phyloP scores from a whole-genome alignment of 176 grass and related monocot species.

The Typha latifolia region DNA sequence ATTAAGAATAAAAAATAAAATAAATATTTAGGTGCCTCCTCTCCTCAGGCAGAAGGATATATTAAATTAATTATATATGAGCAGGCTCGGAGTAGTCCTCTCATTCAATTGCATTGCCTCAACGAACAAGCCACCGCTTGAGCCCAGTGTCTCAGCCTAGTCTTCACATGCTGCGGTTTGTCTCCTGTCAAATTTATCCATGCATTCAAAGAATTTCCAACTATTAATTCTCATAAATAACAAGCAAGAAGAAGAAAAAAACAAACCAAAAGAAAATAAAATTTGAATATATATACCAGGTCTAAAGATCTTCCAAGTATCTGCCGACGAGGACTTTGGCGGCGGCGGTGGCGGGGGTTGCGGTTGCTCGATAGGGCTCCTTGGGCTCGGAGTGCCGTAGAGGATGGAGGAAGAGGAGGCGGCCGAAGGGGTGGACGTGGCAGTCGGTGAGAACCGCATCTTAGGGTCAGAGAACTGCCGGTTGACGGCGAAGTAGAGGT shows the following conservation, averaged over 20 bases:
- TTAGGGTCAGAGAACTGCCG: constrained; percentile 34
- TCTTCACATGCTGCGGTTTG: constrained; percentile 7
- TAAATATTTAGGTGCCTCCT: background rate
- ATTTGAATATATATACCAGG: constrained; percentile 9
- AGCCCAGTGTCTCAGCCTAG: constrained; percentile 9
- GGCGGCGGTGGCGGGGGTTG: background rate
- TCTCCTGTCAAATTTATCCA: background rate
- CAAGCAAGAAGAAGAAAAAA: too few species aligned
- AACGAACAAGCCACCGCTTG: constrained; percentile 5
- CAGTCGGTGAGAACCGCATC: constrained; percentile 26
- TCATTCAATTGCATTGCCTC: constrained; percentile 4
- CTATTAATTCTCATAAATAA: too few species aligned
- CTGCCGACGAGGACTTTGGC: constrained; percentile 5
- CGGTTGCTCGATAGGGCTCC: constrained; percentile 14
- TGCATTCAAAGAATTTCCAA: too few species aligned
- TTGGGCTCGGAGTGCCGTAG: constrained; percentile 8
- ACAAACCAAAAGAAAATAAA: too few species aligned
- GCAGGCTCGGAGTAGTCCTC: background rate
- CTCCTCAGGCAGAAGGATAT: background rate
- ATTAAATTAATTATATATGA: background rate
- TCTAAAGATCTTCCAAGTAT: constrained; percentile 40
- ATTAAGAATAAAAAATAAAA: background rate
- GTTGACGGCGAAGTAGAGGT: constrained; percentile 47
- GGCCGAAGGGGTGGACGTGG: constrained; percentile 10
- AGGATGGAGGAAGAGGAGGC: constrained; percentile 32